Percentiles rank a stretch among this genome's conserved stretches.
Evolutionary conservation across 306 rosid species (phyloP).

Genomic region (Cicer cuneatum): DNA sequence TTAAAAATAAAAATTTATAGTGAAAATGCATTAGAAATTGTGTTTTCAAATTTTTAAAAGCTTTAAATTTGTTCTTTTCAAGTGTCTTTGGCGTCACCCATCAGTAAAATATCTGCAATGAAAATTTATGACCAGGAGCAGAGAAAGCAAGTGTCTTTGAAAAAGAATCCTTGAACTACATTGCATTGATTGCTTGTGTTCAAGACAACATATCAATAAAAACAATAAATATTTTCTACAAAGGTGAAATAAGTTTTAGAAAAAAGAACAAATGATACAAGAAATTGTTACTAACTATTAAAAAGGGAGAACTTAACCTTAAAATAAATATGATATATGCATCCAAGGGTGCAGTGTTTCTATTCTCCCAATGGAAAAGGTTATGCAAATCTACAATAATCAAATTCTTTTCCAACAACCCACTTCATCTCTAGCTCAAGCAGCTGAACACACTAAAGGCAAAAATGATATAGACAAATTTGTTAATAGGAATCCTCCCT

Average conservation of each 20-base stretch:
- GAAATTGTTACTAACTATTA: background rate
- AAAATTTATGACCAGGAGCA: too few species aligned
- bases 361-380: conserved; percentile 36
- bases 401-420: conserved; percentile 35
- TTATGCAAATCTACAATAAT: conserved; percentile 22
- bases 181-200: too few species aligned
- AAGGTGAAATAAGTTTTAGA: background rate
- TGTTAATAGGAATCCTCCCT: conserved; percentile 12
- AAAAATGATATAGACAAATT: conserved; percentile 31
- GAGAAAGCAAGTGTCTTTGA: too few species aligned
- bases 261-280: background rate
- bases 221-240: background rate
- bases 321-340: conserved; percentile 22
- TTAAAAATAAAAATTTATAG: too few species aligned
- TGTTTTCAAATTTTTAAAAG: too few species aligned
- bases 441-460: conserved; percentile 28
- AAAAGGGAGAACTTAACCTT: background rate
- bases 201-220: background rate
- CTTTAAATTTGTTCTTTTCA: too few species aligned
- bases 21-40: too few species aligned
- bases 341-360: conserved; percentile 33
- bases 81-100: too few species aligned
- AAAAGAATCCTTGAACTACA: too few species aligned
- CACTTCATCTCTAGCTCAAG: conserved; percentile 35
- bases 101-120: too few species aligned